Conservation (phyloP, 257 asterid species). For the Solanum chaucha region DNA sequence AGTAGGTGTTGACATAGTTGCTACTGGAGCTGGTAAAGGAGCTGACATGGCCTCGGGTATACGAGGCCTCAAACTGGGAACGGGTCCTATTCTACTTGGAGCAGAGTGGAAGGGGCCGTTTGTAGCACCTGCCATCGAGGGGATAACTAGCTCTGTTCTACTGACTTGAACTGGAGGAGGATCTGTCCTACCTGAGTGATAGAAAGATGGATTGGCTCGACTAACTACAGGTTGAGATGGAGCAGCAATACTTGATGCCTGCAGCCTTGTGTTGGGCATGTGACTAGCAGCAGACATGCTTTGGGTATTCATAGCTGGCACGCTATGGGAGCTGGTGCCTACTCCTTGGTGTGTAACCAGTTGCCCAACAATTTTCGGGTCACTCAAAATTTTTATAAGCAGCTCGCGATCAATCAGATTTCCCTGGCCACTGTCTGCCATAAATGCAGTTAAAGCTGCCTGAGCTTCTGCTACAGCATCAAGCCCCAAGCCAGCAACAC, state of each 20-base stretch:
- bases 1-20: constrained; percentile 17
- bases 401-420: constrained; percentile 48
- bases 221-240: constrained; percentile 8
- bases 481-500: constrained; percentile 20
- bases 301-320: constrained; percentile 15
- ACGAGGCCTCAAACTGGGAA: constrained; percentile 25
- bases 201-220: constrained; percentile 21
- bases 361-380: constrained; percentile 67
- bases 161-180: constrained; percentile 12
- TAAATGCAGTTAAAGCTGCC: constrained; percentile 41
- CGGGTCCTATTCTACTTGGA: constrained; percentile 17
- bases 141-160: constrained; percentile 23
- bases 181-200: constrained; percentile 19
- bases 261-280: constrained; percentile 13
- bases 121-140: constrained; percentile 17
- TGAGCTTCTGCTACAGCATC: constrained; percentile 48
- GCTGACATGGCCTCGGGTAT: constrained; percentile 17
- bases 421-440: constrained; percentile 30
- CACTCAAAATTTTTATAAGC: constrained; percentile 55
- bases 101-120: constrained; percentile 38
- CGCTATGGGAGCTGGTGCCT: constrained; percentile 12
- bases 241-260: constrained; percentile 3
- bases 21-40: constrained; percentile 21
- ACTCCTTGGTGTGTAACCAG: constrained; percentile 35
- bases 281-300: constrained; percentile 12